Percentiles rank a stretch among this genome's conserved stretches.
These are phyloP conservation scores for Antrodiella citrinella DNA, from an alignment of 768 basidiomycete genomes.

Conservation along the genomic window DNA sequence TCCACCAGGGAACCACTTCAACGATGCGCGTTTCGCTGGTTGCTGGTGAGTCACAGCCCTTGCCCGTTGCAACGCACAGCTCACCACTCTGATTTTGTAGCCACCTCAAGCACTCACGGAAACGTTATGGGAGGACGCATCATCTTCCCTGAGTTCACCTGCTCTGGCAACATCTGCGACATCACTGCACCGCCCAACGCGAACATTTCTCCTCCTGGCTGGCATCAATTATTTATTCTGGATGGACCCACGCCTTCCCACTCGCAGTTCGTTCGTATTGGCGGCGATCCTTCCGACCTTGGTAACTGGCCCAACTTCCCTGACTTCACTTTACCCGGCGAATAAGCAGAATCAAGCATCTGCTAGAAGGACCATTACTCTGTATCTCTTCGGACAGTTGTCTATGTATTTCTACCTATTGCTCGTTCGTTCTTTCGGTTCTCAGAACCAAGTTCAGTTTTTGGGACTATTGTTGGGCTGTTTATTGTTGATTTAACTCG, in stretches of 20 bases:
- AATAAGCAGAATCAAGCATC: conserved; percentile 31
- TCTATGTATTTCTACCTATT: too few species aligned
- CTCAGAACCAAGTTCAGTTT: not conserved
- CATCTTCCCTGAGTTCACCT: conserved; percentile 67
- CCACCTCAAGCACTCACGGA: conserved; percentile 70
- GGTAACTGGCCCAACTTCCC: conserved; percentile 70
- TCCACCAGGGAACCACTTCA: conserved; percentile 31
- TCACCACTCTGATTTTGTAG: conserved; percentile 28
- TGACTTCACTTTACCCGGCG: conserved; percentile 61
- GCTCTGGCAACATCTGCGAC: conserved; percentile 61
- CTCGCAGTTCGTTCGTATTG: conserved; percentile 69
- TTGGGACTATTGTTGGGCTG: not conserved
- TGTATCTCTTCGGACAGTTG: too few species aligned
- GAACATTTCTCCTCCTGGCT: conserved; percentile 62
- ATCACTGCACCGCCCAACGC: conserved; percentile 72
- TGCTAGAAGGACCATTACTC: too few species aligned
- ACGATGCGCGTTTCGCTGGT: conserved; percentile 56
- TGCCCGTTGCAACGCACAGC: not conserved
- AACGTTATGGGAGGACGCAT: conserved; percentile 69
- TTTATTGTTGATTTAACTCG: not conserved
- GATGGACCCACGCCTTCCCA: conserved; percentile 75
- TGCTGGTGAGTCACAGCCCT: conserved; percentile 37
- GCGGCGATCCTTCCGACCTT: conserved; percentile 61
- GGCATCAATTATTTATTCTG: conserved; percentile 69
- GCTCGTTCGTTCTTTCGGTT: not conserved